These are phyloP conservation scores for Quercus cerris DNA, from an alignment of 306 rosid genomes.

Conservation along the genomic window DNA sequence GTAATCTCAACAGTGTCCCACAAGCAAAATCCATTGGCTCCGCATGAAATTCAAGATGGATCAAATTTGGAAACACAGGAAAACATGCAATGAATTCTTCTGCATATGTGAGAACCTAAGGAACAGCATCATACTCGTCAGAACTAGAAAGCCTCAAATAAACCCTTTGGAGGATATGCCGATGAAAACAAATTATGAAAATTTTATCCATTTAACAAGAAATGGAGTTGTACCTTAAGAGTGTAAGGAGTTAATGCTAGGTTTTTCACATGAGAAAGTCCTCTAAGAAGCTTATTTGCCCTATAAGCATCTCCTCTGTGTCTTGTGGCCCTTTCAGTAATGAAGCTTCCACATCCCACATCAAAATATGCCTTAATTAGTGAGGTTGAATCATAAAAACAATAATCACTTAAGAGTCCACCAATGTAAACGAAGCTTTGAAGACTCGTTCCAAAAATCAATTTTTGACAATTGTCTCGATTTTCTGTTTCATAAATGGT, in stretches of 20 bases:
- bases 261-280: background rate
- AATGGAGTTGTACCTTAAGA: background rate
- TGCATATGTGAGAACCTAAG: background rate
- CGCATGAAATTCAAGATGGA: background rate
- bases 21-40: background rate
- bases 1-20: background rate
- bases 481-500: constrained; percentile 1
- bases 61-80: background rate
- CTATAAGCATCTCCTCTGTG: background rate
- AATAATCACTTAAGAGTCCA: no score
- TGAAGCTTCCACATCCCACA: background rate
- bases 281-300: background rate
- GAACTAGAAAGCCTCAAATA: no score
- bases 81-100: background rate
- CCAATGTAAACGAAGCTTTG: no score
- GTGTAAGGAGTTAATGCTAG: background rate
- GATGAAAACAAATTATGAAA: background rate
- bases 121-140: background rate
- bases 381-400: background rate
- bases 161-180: no score
- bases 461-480: background rate
- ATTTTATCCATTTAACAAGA: background rate
- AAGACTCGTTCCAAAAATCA: no score
- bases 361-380: background rate
- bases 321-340: background rate